These are phyloP conservation scores for Monilinia vaccinii-corymbosi DNA, from an alignment of 2,329 filamentous ascomycete species.

Conservation along the genomic window DNA sequence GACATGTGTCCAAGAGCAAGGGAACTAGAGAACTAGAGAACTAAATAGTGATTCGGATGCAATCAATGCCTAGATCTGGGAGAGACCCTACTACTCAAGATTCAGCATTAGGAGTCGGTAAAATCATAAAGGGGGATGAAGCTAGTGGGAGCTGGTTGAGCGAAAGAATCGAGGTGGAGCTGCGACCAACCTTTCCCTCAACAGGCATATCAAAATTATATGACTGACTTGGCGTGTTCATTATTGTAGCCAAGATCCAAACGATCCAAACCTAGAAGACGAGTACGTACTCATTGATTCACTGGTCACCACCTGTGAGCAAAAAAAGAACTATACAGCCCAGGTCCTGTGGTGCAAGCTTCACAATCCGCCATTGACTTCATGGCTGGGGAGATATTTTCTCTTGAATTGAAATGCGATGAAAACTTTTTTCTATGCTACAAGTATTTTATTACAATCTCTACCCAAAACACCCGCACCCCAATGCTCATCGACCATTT, in stretches of 20 bases:
- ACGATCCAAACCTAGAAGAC: background rate
- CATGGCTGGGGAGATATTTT: background rate
- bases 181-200: too few species aligned
- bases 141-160: background rate
- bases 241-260: background rate
- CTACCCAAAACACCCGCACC: background rate
- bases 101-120: background rate
- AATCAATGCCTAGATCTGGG: background rate
- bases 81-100: too few species aligned
- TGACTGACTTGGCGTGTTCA: background rate
- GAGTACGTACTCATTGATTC: background rate
- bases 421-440: conserved; percentile 13
- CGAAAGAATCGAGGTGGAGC: background rate
- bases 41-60: background rate
- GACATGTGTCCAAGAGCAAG: background rate
- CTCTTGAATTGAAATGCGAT: background rate
- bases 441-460: conserved; percentile 10
- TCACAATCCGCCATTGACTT: background rate
- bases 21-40: too few species aligned
- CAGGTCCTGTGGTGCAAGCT: background rate
- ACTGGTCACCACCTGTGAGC: background rate
- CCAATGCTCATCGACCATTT: conserved; percentile 13
- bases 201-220: background rate
- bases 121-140: background rate
- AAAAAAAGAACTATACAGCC: background rate